phyloP scores from a whole-genome alignment of 140 eudicot species.

The Bidens hawaiensis region DNA sequence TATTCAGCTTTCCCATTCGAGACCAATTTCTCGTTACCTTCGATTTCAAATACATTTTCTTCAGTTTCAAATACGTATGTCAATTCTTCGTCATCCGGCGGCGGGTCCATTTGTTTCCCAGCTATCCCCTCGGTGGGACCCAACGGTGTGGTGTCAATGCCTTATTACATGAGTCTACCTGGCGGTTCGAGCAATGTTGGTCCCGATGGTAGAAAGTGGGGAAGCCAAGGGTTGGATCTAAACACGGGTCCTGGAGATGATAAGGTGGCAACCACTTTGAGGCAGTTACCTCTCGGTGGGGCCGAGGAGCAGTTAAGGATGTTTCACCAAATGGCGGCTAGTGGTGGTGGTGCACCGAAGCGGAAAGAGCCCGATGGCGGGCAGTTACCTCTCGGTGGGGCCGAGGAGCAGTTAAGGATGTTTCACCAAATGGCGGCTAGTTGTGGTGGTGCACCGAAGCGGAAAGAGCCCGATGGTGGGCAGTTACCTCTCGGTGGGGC shows the following conservation, averaged over 20 bases:
- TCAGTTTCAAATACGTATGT: conserved; percentile 43
- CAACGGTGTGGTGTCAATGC: conserved; percentile 44
- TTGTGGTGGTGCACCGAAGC: too few relatives aligned
- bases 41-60: too few relatives aligned
- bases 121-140: conserved; percentile 53
- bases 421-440: too few relatives aligned
- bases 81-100: conserved; percentile 51
- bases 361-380: too few relatives aligned
- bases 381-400: too few relatives aligned
- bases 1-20: conserved; percentile 68
- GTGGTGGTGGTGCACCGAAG: too few relatives aligned
- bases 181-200: conserved; percentile 39
- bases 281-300: conserved; percentile 48
- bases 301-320: too few relatives aligned
- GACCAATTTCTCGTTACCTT: conserved; percentile 57
- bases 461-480: too few relatives aligned
- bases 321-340: too few relatives aligned
- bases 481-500: too few relatives aligned
- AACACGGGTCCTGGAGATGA: conserved; percentile 79
- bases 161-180: conserved; percentile 51
- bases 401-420: too few relatives aligned
- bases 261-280: conserved; percentile 34
- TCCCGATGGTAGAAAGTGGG: conserved; percentile 58
- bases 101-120: conserved; percentile 50
- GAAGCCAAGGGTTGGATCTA: conserved; percentile 64